These are phyloP conservation scores for Setaria italica DNA, from an alignment of 202 grass and related monocot species.

Conservation along the genomic window DNA sequence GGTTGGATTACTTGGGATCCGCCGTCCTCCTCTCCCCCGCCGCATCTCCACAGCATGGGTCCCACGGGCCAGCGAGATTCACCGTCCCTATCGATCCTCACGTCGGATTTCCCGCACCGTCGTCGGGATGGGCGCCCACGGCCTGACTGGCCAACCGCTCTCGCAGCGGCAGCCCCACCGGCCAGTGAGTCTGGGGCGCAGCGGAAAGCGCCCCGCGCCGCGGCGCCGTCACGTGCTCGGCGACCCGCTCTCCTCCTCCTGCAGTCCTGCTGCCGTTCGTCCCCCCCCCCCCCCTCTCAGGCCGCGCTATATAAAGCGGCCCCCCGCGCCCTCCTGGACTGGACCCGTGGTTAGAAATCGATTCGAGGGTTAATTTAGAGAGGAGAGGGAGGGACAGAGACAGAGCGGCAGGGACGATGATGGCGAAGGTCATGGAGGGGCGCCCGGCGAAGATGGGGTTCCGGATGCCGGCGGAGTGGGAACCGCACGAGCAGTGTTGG, in stretches of 20 bases:
- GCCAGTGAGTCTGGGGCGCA: not conserved
- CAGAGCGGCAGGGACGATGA: not conserved
- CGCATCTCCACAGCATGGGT: not conserved
- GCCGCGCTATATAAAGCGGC: not conserved
- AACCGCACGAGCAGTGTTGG: conserved; percentile 83
- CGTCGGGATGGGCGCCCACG: too few relatives aligned
- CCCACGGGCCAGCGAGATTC: not conserved
- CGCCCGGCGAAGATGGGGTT: conserved; percentile 62
- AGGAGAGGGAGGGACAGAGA: not conserved
- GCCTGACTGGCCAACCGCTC: too few relatives aligned
- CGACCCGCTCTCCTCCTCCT: not conserved
- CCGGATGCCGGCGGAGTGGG: conserved; percentile 97
- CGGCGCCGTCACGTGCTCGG: not conserved
- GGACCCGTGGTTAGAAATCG: too few relatives aligned
- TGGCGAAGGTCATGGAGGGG: conserved; percentile 51
- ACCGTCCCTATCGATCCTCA: not conserved
- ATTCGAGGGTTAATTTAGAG: too few relatives aligned
- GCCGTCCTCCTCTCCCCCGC: too few relatives aligned
- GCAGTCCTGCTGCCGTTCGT: not conserved
- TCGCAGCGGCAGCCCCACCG: not conserved
- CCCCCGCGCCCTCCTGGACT: not conserved
- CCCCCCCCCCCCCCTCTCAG: not conserved
- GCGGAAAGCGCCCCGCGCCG: too few relatives aligned
- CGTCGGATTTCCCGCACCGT: too few relatives aligned
- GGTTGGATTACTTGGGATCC: too few relatives aligned